A percentile compares a stretch with the other conserved stretches of the same genome.
Conservation (phyloP, 208 protist genomes). For the Entamoeba dispar region DNA sequence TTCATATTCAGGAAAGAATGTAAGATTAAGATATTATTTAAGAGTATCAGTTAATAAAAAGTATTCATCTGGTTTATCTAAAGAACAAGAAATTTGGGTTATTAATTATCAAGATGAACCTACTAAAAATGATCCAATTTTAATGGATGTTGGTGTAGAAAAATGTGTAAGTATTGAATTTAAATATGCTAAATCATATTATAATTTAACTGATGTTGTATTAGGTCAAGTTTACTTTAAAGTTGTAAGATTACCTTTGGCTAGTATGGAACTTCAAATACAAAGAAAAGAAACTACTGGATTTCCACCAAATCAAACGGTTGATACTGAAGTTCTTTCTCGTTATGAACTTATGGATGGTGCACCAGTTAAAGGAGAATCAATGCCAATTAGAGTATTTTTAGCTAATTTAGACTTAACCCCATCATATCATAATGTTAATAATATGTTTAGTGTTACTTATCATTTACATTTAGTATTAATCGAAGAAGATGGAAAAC, state of each 20-base stretch:
- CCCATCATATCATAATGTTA: neutral
- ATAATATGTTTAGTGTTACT: neutral
- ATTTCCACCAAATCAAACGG: no score
- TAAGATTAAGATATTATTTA: neutral
- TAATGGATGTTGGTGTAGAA: conserved; percentile 2
- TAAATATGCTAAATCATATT: neutral
- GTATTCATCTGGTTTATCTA: neutral
- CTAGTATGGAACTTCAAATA: neutral
- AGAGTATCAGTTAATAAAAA: neutral
- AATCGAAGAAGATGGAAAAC: neutral
- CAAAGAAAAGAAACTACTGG: neutral
- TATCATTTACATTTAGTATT: neutral
- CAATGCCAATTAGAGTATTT: neutral
- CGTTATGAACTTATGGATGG: neutral
- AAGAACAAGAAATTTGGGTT: neutral
- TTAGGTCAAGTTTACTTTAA: neutral
- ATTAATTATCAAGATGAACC: neutral
- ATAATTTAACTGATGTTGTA: neutral
- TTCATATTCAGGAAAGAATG: neutral
- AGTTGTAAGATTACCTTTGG: neutral
- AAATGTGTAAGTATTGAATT: conserved; percentile 1
- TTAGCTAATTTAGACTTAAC: neutral
- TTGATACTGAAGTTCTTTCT: neutral
- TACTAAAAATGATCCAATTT: neutral
- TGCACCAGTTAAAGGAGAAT: neutral